phyloP scores from a whole-genome alignment of 208 protist species.

The Leishmania martiniquensis region DNA sequence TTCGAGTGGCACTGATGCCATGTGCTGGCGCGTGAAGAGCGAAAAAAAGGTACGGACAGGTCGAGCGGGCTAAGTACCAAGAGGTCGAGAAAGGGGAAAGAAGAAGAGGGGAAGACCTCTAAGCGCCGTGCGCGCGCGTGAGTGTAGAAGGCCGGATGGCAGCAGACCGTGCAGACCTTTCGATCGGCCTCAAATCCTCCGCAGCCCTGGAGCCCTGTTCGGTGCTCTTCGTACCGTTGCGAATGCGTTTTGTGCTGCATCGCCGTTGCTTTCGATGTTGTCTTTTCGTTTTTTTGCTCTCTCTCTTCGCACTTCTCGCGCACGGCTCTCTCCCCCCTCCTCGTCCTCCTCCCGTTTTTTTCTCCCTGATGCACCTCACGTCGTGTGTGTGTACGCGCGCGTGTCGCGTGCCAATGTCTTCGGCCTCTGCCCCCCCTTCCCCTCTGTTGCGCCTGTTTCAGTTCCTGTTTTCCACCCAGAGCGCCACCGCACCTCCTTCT shows the following conservation, averaged over 20 bases:
- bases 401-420: background rate
- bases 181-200: background rate
- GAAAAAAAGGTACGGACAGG: background rate
- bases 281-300: too few relatives aligned
- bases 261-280: background rate
- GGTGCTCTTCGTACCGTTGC: background rate
- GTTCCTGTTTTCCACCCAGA: too few relatives aligned
- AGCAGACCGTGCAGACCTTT: background rate
- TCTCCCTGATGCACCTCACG: background rate
- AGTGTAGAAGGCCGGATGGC: background rate
- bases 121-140: background rate
- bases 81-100: background rate
- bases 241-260: background rate
- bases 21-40: background rate
- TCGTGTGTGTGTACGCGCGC: too few relatives aligned
- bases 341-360: too few relatives aligned
- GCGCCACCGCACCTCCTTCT: too few relatives aligned
- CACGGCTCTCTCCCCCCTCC: too few relatives aligned
- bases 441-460: too few relatives aligned
- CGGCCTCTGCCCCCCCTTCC: too few relatives aligned
- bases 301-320: too few relatives aligned
- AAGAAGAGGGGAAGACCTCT: background rate
- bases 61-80: background rate
- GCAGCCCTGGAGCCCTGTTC: background rate
- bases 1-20: slow-evolving; percentile 15